phyloP scores from a whole-genome alignment of 306 rosid genomes.

The Prunus mira region DNA sequence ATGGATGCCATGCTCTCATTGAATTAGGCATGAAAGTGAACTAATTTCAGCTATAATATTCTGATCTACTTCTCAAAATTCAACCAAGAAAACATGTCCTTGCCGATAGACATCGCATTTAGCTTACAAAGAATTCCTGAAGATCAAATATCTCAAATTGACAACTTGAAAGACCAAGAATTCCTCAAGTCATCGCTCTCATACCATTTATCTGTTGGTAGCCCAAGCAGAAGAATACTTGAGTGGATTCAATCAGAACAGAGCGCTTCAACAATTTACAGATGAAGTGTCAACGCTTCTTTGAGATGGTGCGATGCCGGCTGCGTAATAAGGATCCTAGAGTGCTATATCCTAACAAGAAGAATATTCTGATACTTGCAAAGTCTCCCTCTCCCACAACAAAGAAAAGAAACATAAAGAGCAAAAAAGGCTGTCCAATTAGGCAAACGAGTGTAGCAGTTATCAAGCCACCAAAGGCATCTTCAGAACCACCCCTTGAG shows the following conservation, averaged over 20 bases:
- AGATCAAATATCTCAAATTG: not conserved
- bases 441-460: constrained; percentile 4
- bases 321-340: not conserved
- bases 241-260: not conserved
- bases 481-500: not conserved
- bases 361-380: not conserved
- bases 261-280: not conserved
- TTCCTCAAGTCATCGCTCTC: not conserved
- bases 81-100: not conserved
- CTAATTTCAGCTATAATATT: not conserved
- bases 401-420: not conserved
- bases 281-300: not conserved
- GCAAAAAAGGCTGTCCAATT: not conserved
- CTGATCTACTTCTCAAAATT: not conserved
- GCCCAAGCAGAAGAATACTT: not conserved
- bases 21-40: no score
- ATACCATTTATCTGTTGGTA: not conserved
- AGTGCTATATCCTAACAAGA: not conserved
- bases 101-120: not conserved
- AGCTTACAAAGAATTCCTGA: not conserved
- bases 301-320: not conserved
- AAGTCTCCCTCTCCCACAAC: not conserved
- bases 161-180: not conserved
- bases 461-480: not conserved
- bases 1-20: no score